Conservation (phyloP, 2,329 filamentous ascomycete species). For the Fusarium sublunatum region DNA sequence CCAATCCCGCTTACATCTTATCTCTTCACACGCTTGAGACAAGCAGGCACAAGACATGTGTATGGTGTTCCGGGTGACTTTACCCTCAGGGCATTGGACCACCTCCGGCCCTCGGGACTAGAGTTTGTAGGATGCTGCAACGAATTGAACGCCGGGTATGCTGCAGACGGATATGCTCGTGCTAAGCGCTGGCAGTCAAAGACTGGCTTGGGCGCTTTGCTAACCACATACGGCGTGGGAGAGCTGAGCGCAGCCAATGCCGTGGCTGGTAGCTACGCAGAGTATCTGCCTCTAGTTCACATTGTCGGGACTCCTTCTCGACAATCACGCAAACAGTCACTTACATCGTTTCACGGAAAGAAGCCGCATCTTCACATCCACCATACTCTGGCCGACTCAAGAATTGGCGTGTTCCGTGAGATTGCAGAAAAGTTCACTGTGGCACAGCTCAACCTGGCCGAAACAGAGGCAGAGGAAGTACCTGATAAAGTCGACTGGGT, state of each 20-base stretch:
- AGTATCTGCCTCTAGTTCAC: slow-evolving; percentile 15
- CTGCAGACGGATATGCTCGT: slow-evolving; percentile 26
- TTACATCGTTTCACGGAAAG: fast-evolving
- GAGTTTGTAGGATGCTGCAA: slow-evolving; percentile 26
- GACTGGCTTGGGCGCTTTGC: slow-evolving; percentile 5
- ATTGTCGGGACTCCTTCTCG: slow-evolving; percentile 20
- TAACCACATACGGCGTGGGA: slow-evolving; percentile 16
- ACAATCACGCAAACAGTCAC: background rate
- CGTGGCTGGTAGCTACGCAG: slow-evolving; percentile 20
- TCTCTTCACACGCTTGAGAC: slow-evolving; percentile 9
- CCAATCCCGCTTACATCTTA: slow-evolving; percentile 5
- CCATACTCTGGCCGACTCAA: slow-evolving; percentile 9
- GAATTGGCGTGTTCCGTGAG: slow-evolving; percentile 2
- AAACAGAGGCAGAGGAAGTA: background rate
- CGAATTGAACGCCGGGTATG: slow-evolving; percentile 23
- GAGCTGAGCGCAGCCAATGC: slow-evolving; percentile 25
- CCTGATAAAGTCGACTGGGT: slow-evolving; percentile 1
- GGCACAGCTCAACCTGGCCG: slow-evolving; percentile 12
- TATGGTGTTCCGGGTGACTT: slow-evolving; percentile 29
- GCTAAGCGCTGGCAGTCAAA: background rate
- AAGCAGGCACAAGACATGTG: slow-evolving; percentile 5
- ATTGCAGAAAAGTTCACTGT: slow-evolving; percentile 20
- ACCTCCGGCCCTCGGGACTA: slow-evolving; percentile 2
- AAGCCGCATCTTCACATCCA: slow-evolving; percentile 10
- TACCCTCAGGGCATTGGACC: slow-evolving; percentile 14